Base-by-base conservation (phyloP, 176 grass and related monocot species). In the Eragrostis curvula region DNA sequence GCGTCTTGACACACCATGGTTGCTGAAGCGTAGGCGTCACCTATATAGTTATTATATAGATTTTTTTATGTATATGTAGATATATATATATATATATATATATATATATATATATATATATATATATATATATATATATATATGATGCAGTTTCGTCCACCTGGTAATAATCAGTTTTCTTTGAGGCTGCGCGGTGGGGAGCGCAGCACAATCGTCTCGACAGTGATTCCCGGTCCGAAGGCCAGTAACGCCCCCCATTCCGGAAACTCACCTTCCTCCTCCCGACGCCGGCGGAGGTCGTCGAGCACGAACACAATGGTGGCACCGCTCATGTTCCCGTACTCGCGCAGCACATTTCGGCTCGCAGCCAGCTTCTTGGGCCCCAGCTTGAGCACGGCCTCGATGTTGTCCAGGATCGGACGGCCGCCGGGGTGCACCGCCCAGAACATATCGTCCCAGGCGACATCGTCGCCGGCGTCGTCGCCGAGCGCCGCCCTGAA, bases 381-480 rank as follows among this genome's bases (percentile, higher is more conserved):
- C 8, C 83, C 27, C 7, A 94, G 46, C 28, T 65, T 56, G 53
- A 94, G 15, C 71, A 88, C 81, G 7, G 47, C 65, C 21, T 90
- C 87, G 15, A 89, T 29, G 50, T 84, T 84, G 67, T 89, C 87
- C 48, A 89, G 14, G 63, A 89, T 84, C 13, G 21, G 40, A 0
- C 74, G 83, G 0, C 84, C 75, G 0, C 91, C 87, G 0, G 87
- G 83, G 63, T 89, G 90, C 12, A 84, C 82, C 23, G 73, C 78
- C 86, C 86, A 92, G 84, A 92, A 92, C n/a, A 92, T 46, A 6
- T 87, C 85, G 62, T 92, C 88, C 78, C 81, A 91, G 28, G 72
- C 43, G 10, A 20, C 20, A 12, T 85, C 50, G n/a, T 30, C 0
- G n/a, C n/a, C n/a, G 17, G 9, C n/a, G 56, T 24, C 56, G 2